Conservation (phyloP, 2,329 filamentous ascomycete genomes). For the Fusarium multiceps region DNA sequence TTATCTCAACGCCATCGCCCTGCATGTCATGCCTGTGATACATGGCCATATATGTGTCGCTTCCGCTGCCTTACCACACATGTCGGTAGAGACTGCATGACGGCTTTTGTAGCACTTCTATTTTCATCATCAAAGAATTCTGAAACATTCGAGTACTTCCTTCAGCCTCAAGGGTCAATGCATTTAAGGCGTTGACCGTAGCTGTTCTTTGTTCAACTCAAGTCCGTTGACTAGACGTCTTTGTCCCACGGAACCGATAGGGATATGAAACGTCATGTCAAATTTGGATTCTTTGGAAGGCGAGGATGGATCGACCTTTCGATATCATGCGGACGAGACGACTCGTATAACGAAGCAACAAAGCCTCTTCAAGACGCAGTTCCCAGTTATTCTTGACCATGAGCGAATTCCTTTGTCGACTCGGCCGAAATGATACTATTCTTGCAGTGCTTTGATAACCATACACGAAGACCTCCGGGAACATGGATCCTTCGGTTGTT, state of each 20-base stretch:
- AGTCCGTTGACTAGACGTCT: not conserved
- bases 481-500: not conserved
- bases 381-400: not conserved
- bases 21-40: conserved; percentile 31
- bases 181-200: not conserved
- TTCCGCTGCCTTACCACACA: conserved; percentile 26
- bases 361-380: conserved; percentile 5
- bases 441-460: not conserved
- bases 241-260: conserved; percentile 21
- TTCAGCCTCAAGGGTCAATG: conserved; percentile 8
- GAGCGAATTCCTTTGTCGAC: conserved; percentile 25
- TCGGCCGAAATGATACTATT: conserved; percentile 20
- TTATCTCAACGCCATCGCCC: conserved; percentile 39
- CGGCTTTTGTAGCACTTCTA: conserved; percentile 12
- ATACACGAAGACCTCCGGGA: not conserved
- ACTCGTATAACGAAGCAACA: conserved; percentile 8
- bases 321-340: conserved; percentile 1
- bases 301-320: not conserved
- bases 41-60: conserved; percentile 37
- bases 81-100: not conserved
- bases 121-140: conserved; percentile 30
- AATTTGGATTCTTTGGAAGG: conserved; percentile 1
- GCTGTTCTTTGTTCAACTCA: conserved; percentile 22
- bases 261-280: conserved; percentile 1
- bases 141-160: not conserved